These are phyloP conservation scores for Heterobasidion occidentale DNA, from an alignment of 1,284 basidiomycete species.

Conservation along the genomic window DNA sequence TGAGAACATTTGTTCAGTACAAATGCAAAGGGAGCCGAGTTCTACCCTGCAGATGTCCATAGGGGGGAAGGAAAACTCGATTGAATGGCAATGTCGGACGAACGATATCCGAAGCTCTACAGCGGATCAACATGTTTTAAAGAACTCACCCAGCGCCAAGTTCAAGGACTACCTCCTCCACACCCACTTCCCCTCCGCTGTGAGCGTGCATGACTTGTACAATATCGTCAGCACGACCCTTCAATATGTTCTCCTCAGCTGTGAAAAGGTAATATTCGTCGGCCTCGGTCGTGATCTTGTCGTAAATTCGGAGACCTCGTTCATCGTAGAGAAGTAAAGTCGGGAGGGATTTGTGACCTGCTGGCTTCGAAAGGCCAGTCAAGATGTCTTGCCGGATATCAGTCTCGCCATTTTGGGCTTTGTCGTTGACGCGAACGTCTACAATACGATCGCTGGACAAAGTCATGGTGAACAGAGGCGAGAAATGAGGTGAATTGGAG, in stretches of 20 bases:
- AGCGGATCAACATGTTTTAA: neutral
- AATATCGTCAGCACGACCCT: conserved; percentile 54
- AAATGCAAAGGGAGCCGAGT: too few species aligned
- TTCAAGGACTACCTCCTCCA: conserved; percentile 63
- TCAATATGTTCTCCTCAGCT: conserved; percentile 68
- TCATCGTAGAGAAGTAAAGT: conserved; percentile 88
- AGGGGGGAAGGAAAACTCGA: too few species aligned
- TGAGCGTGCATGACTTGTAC: conserved; percentile 66
- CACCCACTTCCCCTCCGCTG: conserved; percentile 36
- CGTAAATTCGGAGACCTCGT: conserved; percentile 75
- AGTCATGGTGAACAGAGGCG: conserved; percentile 4
- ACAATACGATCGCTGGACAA: conserved; percentile 26
- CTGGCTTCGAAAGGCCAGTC: conserved; percentile 45
- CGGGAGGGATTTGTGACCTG: conserved; percentile 61
- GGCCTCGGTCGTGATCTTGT: conserved; percentile 74
- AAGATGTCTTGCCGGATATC: conserved; percentile 42
- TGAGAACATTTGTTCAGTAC: too few species aligned
- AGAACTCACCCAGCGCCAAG: conserved; percentile 80
- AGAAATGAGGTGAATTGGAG: neutral
- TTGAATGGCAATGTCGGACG: neutral
- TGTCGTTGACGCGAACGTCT: conserved; percentile 33
- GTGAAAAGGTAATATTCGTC: conserved; percentile 87
- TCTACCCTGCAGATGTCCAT: too few species aligned
- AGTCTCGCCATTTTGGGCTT: conserved; percentile 20
- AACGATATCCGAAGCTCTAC: neutral